These are phyloP conservation scores for Pythium apleroticum DNA, from an alignment of 352 stramenopile species.

Conservation along the genomic window DNA sequence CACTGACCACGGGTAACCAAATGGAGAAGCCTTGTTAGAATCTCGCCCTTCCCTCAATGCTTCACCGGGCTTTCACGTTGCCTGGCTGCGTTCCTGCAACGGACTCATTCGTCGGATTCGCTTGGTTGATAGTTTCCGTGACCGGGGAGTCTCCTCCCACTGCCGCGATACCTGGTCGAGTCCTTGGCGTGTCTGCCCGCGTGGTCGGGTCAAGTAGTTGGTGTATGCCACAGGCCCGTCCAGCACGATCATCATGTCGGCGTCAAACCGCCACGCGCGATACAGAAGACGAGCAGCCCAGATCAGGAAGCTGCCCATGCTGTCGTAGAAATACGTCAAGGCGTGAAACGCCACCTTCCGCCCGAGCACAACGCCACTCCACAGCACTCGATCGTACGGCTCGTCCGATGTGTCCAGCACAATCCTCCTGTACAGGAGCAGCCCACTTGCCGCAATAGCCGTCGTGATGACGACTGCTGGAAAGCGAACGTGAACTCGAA, in stretches of 20 bases:
- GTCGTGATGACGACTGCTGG: neutral
- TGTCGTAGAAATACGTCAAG: neutral
- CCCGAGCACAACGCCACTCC: neutral
- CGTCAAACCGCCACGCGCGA: neutral
- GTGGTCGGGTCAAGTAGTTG: neutral
- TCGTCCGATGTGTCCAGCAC: neutral
- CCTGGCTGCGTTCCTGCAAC: too few species aligned
- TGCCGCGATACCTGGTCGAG: too few species aligned
- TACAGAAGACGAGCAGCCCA: neutral
- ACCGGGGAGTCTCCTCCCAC: too few species aligned
- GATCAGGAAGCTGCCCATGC: neutral
- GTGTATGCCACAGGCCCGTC: constrained; percentile 2
- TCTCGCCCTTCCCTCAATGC: too few species aligned
- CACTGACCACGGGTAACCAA: too few species aligned
- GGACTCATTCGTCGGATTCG: too few species aligned
- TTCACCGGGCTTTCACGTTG: too few species aligned
- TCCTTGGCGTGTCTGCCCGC: too few species aligned
- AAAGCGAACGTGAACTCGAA: constrained; percentile 4
- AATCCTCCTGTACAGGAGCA: constrained; percentile 1
- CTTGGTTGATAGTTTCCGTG: too few species aligned
- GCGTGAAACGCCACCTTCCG: neutral
- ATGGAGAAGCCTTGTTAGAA: too few species aligned
- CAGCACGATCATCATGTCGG: constrained; percentile 1
- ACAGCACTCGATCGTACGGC: constrained; percentile 5
- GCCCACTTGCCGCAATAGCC: neutral